Percentiles rank a stretch among this genome's conserved stretches.
Conservation (phyloP, 495 filamentous ascomycete genomes). For the Pyrenula aspistea region DNA sequence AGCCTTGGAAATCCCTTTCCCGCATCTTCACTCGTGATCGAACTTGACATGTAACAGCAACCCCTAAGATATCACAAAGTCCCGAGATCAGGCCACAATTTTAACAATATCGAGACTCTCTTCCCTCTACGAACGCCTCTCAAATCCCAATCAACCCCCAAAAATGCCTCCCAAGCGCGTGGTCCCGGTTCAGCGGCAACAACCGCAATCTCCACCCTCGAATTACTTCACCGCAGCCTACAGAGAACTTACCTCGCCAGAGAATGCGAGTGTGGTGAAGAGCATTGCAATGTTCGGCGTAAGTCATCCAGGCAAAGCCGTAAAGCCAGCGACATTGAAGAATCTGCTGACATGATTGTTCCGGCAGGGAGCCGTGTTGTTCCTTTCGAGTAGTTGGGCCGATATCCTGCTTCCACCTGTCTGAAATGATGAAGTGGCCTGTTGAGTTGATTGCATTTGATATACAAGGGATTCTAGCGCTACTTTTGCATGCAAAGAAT, state of each 20-base stretch:
- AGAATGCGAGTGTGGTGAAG: conserved; percentile 64
- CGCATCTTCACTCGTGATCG: too few species aligned
- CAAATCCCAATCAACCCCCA: conserved; percentile 6
- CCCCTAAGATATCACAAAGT: too few species aligned
- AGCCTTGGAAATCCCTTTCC: background rate
- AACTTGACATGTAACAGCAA: too few species aligned
- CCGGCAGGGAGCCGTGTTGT: background rate
- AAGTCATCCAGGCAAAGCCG: too few species aligned
- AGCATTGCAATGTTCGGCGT: conserved; percentile 65
- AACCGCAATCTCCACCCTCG: background rate
- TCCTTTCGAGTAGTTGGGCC: background rate
- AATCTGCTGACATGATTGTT: too few species aligned
- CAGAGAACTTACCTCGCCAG: conserved; percentile 51
- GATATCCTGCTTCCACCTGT: background rate
- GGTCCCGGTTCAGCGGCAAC: conserved; percentile 19
- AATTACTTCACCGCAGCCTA: conserved; percentile 34
- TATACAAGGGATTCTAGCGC: too few species aligned
- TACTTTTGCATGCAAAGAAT: too few species aligned
- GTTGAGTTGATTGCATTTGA: background rate
- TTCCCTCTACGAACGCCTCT: too few species aligned
- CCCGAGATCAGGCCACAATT: too few species aligned
- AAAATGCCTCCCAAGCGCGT: conserved; percentile 31
- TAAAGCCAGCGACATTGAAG: too few species aligned
- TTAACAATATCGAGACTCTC: too few species aligned
- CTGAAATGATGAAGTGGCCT: background rate